Conservation (phyloP, 805 yeast species). For the Lachancea mirantina region DNA sequence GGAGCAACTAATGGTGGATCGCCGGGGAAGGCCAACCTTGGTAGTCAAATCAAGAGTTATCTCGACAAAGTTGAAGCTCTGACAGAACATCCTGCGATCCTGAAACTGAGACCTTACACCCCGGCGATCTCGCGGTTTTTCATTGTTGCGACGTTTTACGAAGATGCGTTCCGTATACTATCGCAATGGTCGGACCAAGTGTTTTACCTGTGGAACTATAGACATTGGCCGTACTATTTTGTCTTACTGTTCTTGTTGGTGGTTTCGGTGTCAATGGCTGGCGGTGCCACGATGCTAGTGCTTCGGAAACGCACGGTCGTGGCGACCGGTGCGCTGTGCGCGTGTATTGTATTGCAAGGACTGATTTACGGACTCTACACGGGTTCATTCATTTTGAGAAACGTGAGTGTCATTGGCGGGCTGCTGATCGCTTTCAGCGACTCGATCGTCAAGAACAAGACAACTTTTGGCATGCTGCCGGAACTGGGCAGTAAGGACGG, state of each 20-base stretch:
- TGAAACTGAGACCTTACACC: slow-evolving; percentile 55
- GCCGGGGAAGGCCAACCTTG: slow-evolving; percentile 2
- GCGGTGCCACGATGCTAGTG: slow-evolving; percentile 66
- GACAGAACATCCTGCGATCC: slow-evolving; percentile 45
- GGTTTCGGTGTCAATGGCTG: slow-evolving; percentile 63
- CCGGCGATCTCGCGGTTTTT: slow-evolving; percentile 85
- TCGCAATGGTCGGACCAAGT: slow-evolving; percentile 91
- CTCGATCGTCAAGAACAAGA: slow-evolving; percentile 69
- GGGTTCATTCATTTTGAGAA: slow-evolving; percentile 80
- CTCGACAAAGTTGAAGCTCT: slow-evolving; percentile 47
- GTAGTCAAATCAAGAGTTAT: slow-evolving; percentile 40
- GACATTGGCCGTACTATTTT: slow-evolving; percentile 70
- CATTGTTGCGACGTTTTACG: slow-evolving; percentile 89
- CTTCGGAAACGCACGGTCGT: slow-evolving; percentile 58
- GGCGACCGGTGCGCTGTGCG: slow-evolving; percentile 62
- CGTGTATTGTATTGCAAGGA: slow-evolving; percentile 77
- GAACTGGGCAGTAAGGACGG: slow-evolving; percentile 57
- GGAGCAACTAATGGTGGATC: neutral
- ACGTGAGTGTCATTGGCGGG: slow-evolving; percentile 88
- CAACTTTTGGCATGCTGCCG: slow-evolving; percentile 40
- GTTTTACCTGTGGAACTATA: slow-evolving; percentile 69
- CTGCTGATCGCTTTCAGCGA: slow-evolving; percentile 81
- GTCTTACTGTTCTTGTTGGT: slow-evolving; percentile 61
- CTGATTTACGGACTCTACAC: slow-evolving; percentile 79
- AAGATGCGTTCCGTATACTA: slow-evolving; percentile 76